Base-by-base conservation (phyloP, 257 asterid genomes). In the Fraxinus pennsylvanica region DNA sequence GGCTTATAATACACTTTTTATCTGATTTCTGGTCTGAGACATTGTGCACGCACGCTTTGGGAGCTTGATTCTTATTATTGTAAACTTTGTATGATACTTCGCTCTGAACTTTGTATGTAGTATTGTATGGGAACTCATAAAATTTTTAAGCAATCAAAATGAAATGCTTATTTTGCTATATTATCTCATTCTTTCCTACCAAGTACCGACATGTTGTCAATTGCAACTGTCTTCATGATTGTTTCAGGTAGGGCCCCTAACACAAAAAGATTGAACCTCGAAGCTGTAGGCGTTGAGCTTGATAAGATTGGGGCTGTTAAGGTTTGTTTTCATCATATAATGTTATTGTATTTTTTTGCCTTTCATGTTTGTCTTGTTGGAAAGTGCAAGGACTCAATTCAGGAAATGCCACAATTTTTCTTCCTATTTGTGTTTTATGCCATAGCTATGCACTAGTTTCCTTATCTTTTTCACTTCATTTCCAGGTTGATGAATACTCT, bases 191-290 rank as follows among this genome's bases (percentile, higher is more conserved):
- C 63, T 61, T 61, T 61, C 27, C 10, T 52, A 52, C 22, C 21
- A 14, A 14, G 30, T 61, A 19, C 68, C 15, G 25, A 61, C 32
- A 21, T 22, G 30, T 61, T 61, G 13, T 22, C 2, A 25, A 25
- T 19, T 61, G 68, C 68, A 52, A 71, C 67, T 15, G 72, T 67
- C 78, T 79, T 76, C 74, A 76, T 39, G 27, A 74, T 83, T 72
- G 59, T 79, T 84, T 73, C 90, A 94, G 98, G 98, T 72, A 91
- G 98, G 81, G 86, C 82, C 63, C 98, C 98, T n/a, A 94, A 94
- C 86, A 79, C 97, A 29, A 94, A 90, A 84, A 86, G 98, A 83
- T 82, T 94, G 80, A 94, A 94, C 86, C 93, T 94, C 86, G 94
- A 87, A 82, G 84, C 97, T 57, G 97, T 88, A 25, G 98, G 97